Evolutionary conservation across 2,329 filamentous ascomycete species (phyloP), one percentile per base, ranked within the genome.

Genomic region (Pyrenophora graminea): DNA sequence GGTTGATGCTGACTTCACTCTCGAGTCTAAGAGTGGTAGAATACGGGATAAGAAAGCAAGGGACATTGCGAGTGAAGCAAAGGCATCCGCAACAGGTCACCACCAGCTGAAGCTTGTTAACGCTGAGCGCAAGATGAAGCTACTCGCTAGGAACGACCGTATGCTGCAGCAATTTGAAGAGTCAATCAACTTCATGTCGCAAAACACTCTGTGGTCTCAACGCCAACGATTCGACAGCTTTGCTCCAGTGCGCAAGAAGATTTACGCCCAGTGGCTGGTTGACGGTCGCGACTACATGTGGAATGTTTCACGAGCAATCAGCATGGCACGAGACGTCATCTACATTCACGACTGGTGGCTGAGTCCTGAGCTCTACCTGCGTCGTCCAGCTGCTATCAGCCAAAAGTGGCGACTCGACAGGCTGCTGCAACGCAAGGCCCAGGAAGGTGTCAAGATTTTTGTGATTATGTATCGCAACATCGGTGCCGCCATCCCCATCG

Each of bases 271-370:
- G 68, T 97, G 93, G 92, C 83, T 99, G 7, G 93, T 99, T 0
- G 94, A 99, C 74, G 94, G 90, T 13, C 85, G 94, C 61, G 94
- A 99, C 71, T 95, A 97, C 78, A 97, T 97, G 93, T 99, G 94
- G 94, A 96, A 97, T 71, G 91, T 97, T 6, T 97, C 93, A 9
- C 85, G 93, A 58, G 94, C 94, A 10, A 95, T 99, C 66, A 94
- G 91, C 70, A 96, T 97, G 85, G 94, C 94, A 7, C 90, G 90
- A 66, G 94, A 97, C 76, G 93, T 97, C 55, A 93, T 99, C 63
- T 97, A 97, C 74, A 97, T 99, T 56, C 94, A 99, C 71, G 94
- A 97, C 73, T 99, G 94, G 94, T 99, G 94, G 94, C 77, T 99
- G 34, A 97, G 90, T 63, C 94, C 94, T 1, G 93, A 99, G 74